These are phyloP conservation scores for Penicillium robsamsonii DNA, from an alignment of 495 filamentous ascomycete genomes.

Conservation along the genomic window DNA sequence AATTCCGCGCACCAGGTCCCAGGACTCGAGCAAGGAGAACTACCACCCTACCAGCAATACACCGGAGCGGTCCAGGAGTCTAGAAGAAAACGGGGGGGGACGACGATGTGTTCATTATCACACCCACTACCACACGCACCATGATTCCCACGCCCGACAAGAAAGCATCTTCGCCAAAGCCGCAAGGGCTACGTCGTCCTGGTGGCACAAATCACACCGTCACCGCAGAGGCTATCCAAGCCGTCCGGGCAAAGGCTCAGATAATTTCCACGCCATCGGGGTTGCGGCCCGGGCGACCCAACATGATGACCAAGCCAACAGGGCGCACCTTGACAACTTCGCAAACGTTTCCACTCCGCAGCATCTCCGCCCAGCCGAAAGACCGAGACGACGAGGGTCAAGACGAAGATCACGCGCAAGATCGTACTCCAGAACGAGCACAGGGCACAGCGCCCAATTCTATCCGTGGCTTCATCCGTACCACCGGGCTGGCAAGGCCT, in stretches of 20 bases:
- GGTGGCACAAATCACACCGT: conserved; percentile 23
- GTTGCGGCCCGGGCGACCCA: conserved; percentile 28
- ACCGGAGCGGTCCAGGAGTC: conserved; percentile 15
- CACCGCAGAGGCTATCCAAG: conserved; percentile 34
- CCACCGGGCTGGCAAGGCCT: conserved; percentile 31
- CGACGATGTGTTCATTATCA: conserved; percentile 52
- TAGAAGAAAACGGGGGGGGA: conserved; percentile 19
- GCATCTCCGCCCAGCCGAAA: conserved; percentile 3
- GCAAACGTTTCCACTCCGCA: conserved; percentile 12
- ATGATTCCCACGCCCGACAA: conserved; percentile 30
- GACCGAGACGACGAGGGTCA: conserved; percentile 4
- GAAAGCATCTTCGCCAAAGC: conserved; percentile 17
- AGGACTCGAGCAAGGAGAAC: conserved; percentile 32
- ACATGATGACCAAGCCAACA: conserved; percentile 30
- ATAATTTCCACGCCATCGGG: conserved; percentile 34
- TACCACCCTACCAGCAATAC: conserved; percentile 16
- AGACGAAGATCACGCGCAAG: conserved; percentile 4
- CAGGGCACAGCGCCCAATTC: conserved; percentile 20
- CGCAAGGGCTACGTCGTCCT: conserved; percentile 26
- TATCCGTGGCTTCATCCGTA: conserved; percentile 48
- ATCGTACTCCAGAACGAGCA: conserved; percentile 4
- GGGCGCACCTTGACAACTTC: conserved; percentile 22
- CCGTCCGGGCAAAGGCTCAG: conserved; percentile 32
- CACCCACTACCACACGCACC: conserved; percentile 48
- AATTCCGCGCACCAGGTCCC: conserved; percentile 17